Percentiles rank a stretch among this genome's conserved stretches.
Evolutionary conservation across 257 asterid genomes (phyloP).

Genomic region (Solanum megistacrolobum): DNA sequence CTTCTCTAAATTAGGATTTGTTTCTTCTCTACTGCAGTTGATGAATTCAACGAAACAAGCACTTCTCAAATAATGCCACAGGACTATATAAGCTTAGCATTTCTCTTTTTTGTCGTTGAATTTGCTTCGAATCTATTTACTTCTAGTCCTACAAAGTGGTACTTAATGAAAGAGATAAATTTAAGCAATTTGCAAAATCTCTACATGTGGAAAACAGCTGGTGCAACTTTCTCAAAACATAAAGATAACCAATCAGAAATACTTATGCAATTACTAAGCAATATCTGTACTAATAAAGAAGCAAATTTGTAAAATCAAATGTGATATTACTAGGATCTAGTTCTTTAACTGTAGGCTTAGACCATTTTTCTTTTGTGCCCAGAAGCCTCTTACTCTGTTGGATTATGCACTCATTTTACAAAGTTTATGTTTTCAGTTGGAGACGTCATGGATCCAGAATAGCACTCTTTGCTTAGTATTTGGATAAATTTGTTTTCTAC

Average conservation of each 20-base stretch:
- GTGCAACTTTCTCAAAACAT: not conserved
- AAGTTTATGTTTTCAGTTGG: not conserved
- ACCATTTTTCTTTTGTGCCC: not conserved
- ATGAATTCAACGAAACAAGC: not conserved
- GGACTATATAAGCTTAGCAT: not conserved
- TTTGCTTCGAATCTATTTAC: not conserved
- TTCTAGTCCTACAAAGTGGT: not conserved
- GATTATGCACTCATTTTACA: not conserved
- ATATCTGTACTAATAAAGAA: not conserved
- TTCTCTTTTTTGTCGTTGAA: not conserved
- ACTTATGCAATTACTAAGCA: not conserved
- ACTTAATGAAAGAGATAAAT: not conserved
- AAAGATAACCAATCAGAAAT: not conserved
- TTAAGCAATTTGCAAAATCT: not conserved
- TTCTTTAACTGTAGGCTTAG: not conserved
- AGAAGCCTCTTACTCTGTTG: not conserved
- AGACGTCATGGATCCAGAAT: not conserved
- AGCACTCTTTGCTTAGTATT: not conserved
- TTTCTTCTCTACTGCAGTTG: not conserved
- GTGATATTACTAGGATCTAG: not conserved
- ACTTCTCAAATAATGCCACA: not conserved
- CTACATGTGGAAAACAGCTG: not conserved
- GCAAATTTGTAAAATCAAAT: not conserved
- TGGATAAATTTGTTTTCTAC: not conserved
- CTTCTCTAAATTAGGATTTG: not conserved